Conservation (phyloP, 306 rosid genomes). For the Cicer cuneatum region DNA sequence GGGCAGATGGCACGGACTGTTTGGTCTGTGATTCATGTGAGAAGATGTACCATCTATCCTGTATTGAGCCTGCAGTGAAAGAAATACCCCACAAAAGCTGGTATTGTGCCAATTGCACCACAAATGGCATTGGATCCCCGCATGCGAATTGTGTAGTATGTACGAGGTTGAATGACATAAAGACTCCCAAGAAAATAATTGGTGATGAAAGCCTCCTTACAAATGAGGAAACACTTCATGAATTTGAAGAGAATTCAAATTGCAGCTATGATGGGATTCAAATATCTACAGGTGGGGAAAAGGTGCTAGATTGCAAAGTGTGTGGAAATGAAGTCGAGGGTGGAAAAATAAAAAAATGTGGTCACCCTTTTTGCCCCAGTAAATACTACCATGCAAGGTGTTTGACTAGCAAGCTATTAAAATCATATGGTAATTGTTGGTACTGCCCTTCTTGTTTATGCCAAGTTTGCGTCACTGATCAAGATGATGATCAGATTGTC, state of each 20-base stretch:
- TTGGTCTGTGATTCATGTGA: constrained; percentile 98
- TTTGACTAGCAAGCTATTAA: constrained; percentile 68
- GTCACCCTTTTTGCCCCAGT: constrained; percentile 64
- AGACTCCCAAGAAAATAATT: constrained; percentile 46
- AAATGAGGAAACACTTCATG: constrained; percentile 54
- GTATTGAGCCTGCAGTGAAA: constrained; percentile 82
- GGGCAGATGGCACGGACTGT: constrained; percentile 74
- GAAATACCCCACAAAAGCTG: constrained; percentile 86
- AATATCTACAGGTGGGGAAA: constrained; percentile 33
- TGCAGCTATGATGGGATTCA: constrained; percentile 54
- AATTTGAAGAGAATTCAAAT: constrained; percentile 60
- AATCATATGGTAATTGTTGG: constrained; percentile 64
- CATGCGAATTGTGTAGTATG: constrained; percentile 84
- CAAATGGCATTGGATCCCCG: constrained; percentile 59
- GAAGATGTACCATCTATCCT: constrained; percentile 84
- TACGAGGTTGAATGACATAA: constrained; percentile 64
- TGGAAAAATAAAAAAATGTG: constrained; percentile 58
- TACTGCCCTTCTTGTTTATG: constrained; percentile 96
- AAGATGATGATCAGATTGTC: constrained; percentile 71
- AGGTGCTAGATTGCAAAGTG: constrained; percentile 55
- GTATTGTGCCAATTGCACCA: constrained; percentile 78
- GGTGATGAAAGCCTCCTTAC: constrained; percentile 52
- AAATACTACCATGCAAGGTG: constrained; percentile 79
- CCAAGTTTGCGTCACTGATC: constrained; percentile 69
- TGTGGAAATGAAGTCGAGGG: constrained; percentile 62